phyloP scores from a whole-genome alignment of 108 stramenopile species.

The Craspedostauros australis region DNA sequence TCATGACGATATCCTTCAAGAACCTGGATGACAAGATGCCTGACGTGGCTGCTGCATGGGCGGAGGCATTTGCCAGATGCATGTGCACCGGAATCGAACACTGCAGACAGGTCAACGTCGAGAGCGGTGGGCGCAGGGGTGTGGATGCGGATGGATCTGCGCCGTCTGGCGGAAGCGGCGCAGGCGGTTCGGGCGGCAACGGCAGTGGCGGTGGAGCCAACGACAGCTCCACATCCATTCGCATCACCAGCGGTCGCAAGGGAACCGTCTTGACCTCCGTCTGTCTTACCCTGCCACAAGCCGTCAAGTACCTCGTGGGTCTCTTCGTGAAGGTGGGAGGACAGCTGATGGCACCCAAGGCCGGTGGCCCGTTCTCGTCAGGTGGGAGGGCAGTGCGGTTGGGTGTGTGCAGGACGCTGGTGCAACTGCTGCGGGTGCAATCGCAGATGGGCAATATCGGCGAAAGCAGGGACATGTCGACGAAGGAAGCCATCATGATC shows the following conservation, averaged over 20 bases:
- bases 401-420: slow-evolving; percentile 45
- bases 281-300: slow-evolving; percentile 40
- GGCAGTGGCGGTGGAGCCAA: too few relatives aligned
- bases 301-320: slow-evolving; percentile 48
- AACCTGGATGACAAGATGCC: slow-evolving; percentile 81
- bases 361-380: slow-evolving; percentile 62
- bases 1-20: slow-evolving; percentile 50
- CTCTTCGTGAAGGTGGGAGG: slow-evolving; percentile 79
- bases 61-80: slow-evolving; percentile 64
- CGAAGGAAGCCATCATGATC: slow-evolving; percentile 33
- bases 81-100: slow-evolving; percentile 62
- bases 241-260: slow-evolving; percentile 4
- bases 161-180: background rate
- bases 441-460: slow-evolving; percentile 23
- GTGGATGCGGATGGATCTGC: slow-evolving; percentile 7
- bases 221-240: background rate
- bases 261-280: slow-evolving; percentile 2
- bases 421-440: slow-evolving; percentile 54
- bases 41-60: slow-evolving; percentile 55
- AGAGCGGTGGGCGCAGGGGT: slow-evolving; percentile 7
- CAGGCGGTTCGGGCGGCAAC: background rate
- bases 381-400: slow-evolving; percentile 76
- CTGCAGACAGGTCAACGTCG: slow-evolving; percentile 24
- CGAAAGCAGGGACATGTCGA: slow-evolving; percentile 26
- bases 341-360: slow-evolving; percentile 46